Evolutionary conservation across 176 grass and related monocot genomes (phyloP).

Genomic region (Alloteropsis semialata): DNA sequence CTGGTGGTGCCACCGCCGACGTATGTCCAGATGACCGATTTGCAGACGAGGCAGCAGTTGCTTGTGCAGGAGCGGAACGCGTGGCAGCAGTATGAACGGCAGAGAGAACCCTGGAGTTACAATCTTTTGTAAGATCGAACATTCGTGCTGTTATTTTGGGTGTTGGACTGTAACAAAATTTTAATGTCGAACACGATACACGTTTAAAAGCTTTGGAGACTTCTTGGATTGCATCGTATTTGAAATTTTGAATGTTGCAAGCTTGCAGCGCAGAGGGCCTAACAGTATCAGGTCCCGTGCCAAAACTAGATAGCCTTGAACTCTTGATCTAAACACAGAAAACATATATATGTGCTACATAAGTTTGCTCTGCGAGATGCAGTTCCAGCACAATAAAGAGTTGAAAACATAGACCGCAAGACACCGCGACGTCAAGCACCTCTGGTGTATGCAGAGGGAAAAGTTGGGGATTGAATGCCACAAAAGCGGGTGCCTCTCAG

Average conservation of each 20-base stretch:
- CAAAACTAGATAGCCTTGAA: not conserved
- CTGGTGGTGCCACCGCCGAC: slow-evolving; percentile 48
- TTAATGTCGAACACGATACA: not conserved
- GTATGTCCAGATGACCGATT: slow-evolving; percentile 68
- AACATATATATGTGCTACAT: not conserved
- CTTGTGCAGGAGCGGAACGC: slow-evolving; percentile 50
- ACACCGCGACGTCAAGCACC: too few species aligned
- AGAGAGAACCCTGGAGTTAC: not conserved
- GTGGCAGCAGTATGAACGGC: slow-evolving; percentile 47
- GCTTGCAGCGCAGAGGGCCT: not conserved
- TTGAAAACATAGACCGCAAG: not conserved
- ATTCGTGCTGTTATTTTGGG: not conserved
- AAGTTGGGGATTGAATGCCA: not conserved
- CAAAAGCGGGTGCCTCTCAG: not conserved
- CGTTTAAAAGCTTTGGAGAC: not conserved
- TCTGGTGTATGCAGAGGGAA: not conserved
- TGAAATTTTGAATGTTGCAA: not conserved
- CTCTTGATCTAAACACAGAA: not conserved
- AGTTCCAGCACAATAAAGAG: not conserved
- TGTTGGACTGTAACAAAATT: not conserved
- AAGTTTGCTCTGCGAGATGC: not conserved
- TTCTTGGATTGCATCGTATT: not conserved
- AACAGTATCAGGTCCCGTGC: not conserved
- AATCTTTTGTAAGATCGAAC: not conserved
- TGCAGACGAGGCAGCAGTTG: slow-evolving; percentile 50